Conservation (phyloP, 2,329 filamentous ascomycete species). For the Colletotrichum sansevieriae region DNA sequence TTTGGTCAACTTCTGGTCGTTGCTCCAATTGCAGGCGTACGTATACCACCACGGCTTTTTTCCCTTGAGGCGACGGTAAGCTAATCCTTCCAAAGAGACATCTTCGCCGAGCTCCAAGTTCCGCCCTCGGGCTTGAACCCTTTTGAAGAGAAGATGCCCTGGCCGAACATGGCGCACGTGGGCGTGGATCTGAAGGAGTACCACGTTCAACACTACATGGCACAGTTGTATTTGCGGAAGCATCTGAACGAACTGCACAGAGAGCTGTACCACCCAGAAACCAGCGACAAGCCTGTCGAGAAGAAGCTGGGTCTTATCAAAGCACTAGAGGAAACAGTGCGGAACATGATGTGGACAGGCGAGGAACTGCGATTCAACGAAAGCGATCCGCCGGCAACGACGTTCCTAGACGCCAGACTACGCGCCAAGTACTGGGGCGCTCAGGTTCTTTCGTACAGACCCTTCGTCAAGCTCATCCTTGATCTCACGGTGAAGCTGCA, state of each 20-base stretch:
- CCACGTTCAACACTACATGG: conserved; percentile 59
- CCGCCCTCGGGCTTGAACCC: conserved; percentile 72
- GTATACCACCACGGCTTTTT: conserved; percentile 22
- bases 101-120: conserved; percentile 84
- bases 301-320: conserved; percentile 61
- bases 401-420: conserved; percentile 86
- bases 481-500: conserved; percentile 58
- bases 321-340: conserved; percentile 31
- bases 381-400: conserved; percentile 75
- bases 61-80: not conserved
- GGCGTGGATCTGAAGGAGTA: no score
- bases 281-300: conserved; percentile 51
- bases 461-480: conserved; percentile 73
- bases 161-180: conserved; percentile 62
- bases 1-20: conserved; percentile 90
- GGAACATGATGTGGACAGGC: conserved; percentile 60
- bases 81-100: conserved; percentile 71
- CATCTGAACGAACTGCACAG: conserved; percentile 74
- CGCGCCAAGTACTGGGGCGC: conserved; percentile 97
- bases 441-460: conserved; percentile 88
- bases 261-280: conserved; percentile 61
- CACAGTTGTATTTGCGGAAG: conserved; percentile 74
- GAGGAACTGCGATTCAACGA: conserved; percentile 70
- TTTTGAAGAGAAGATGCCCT: conserved; percentile 74
- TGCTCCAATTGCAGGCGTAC: conserved; percentile 90